phyloP scores from a whole-genome alignment of 2,329 filamentous ascomycete species.

The Sodiomyces alkalinus region DNA sequence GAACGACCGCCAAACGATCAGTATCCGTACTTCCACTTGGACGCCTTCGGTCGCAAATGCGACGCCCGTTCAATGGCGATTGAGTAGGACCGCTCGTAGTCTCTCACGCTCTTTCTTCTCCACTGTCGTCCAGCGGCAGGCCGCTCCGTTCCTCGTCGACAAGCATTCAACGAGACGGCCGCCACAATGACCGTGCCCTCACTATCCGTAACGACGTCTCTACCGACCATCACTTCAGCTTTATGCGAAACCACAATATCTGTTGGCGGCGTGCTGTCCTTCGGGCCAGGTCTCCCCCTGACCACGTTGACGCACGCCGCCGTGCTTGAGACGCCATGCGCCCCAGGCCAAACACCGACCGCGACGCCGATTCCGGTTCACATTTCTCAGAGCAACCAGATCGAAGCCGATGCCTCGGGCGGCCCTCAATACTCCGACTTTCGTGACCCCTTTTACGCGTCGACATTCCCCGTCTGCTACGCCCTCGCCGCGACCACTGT shows the following conservation, averaged over 20 bases:
- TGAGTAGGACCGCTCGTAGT: constrained; percentile 8
- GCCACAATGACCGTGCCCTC: constrained; percentile 14
- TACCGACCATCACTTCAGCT: constrained; percentile 11
- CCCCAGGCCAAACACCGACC: constrained; percentile 11
- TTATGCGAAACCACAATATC: constrained; percentile 26
- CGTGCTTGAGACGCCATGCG: constrained; percentile 43
- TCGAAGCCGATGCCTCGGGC: constrained; percentile 20
- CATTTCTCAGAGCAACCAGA: constrained; percentile 22
- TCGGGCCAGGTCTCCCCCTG: constrained; percentile 32
- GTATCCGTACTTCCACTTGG: background rate
- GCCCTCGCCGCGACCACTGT: constrained; percentile 84
- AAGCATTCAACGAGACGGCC: constrained; percentile 10
- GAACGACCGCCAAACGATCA: constrained; percentile 1
- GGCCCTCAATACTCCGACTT: constrained; percentile 41
- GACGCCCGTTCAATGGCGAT: constrained; percentile 17
- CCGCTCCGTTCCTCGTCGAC: constrained; percentile 9
- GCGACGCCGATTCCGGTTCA: constrained; percentile 23
- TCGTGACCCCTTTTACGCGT: constrained; percentile 82
- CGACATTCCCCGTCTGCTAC: constrained; percentile 84
- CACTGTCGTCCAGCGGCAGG: constrained; percentile 12
- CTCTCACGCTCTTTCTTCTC: constrained; percentile 12
- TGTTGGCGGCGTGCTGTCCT: constrained; percentile 28
- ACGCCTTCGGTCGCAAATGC: constrained; percentile 2
- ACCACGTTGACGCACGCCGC: constrained; percentile 44
- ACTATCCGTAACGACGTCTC: constrained; percentile 10